phyloP scores from a whole-genome alignment of 2,329 filamentous ascomycete species.

The Laburnicola sp. region DNA sequence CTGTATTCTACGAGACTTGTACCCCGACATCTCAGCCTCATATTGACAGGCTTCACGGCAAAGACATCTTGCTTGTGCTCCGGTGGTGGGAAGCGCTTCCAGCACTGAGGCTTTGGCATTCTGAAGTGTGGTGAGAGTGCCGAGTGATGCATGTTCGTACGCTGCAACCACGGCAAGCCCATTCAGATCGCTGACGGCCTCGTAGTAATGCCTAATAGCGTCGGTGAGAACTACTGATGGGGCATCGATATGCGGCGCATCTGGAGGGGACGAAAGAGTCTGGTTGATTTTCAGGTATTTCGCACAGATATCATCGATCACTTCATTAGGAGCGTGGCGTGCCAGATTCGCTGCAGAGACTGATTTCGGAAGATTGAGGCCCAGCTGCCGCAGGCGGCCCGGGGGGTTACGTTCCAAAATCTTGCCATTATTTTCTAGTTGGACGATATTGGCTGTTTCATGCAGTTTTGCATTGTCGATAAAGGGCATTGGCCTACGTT shows the following conservation, averaged over 20 bases:
- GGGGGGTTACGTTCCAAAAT: background rate
- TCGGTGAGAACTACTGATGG: constrained; percentile 12
- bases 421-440: background rate
- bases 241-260: constrained; percentile 8
- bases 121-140: constrained; percentile 13
- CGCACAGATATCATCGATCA: constrained; percentile 6
- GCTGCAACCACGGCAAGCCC: constrained; percentile 13
- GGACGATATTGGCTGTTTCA: background rate
- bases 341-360: constrained; percentile 9
- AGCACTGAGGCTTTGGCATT: background rate
- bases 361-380: constrained; percentile 4
- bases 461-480: constrained; percentile 4
- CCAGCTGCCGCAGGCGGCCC: constrained; percentile 1
- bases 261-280: constrained; percentile 2
- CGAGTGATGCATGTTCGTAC: constrained; percentile 11
- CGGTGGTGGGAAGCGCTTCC: background rate
- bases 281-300: constrained; percentile 10
- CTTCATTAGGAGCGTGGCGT: constrained; percentile 8
- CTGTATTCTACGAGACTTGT: constrained; percentile 10
- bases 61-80: constrained; percentile 10
- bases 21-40: constrained; percentile 8
- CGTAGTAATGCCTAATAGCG: constrained; percentile 10
- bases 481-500: constrained; percentile 39
- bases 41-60: constrained; percentile 14
- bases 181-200: constrained; percentile 15